Conservation (phyloP, 202 grass and related monocot genomes). For the Cymbopogon flexuosus region DNA sequence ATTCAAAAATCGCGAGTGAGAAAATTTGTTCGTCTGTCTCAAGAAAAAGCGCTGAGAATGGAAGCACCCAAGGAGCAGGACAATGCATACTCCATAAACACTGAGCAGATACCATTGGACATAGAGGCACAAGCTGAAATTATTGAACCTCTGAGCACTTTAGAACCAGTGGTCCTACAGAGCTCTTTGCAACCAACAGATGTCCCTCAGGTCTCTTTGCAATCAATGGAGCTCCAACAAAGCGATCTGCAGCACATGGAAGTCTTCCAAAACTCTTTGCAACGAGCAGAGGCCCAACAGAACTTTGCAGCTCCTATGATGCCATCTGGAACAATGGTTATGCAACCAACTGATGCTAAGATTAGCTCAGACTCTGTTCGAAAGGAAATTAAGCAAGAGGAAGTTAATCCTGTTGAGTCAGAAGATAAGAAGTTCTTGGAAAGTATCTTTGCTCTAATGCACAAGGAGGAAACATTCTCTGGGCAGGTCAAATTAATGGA, state of each 20-base stretch:
- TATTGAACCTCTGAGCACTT: slow-evolving; percentile 40
- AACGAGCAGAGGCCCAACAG: slow-evolving; percentile 25
- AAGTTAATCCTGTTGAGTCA: slow-evolving; percentile 50
- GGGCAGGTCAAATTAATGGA: slow-evolving; percentile 91
- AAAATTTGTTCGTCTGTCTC: slow-evolving; percentile 74
- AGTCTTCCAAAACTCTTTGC: slow-evolving; percentile 23
- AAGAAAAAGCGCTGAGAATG: slow-evolving; percentile 53
- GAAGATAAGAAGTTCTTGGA: slow-evolving; percentile 90
- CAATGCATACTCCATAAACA: slow-evolving; percentile 31
- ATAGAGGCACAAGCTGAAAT: slow-evolving; percentile 34
- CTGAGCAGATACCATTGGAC: slow-evolving; percentile 37
- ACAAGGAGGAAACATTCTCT: slow-evolving; percentile 72
- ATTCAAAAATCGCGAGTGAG: slow-evolving; percentile 70
- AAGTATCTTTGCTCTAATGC: slow-evolving; percentile 75
- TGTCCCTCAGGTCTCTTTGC: background rate
- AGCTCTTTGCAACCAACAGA: slow-evolving; percentile 20
- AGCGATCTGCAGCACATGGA: background rate
- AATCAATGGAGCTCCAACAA: slow-evolving; percentile 1
- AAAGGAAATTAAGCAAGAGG: slow-evolving; percentile 39
- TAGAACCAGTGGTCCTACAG: slow-evolving; percentile 27
- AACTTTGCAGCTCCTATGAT: slow-evolving; percentile 10
- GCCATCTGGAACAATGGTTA: slow-evolving; percentile 16
- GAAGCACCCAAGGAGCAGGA: slow-evolving; percentile 38
- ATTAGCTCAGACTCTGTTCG: slow-evolving; percentile 21
- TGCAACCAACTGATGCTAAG: slow-evolving; percentile 40